A percentile compares a stretch with the other conserved stretches of the same genome.
Conservation (phyloP, 75 land plant species). For the Selaginella moellendorffii region DNA sequence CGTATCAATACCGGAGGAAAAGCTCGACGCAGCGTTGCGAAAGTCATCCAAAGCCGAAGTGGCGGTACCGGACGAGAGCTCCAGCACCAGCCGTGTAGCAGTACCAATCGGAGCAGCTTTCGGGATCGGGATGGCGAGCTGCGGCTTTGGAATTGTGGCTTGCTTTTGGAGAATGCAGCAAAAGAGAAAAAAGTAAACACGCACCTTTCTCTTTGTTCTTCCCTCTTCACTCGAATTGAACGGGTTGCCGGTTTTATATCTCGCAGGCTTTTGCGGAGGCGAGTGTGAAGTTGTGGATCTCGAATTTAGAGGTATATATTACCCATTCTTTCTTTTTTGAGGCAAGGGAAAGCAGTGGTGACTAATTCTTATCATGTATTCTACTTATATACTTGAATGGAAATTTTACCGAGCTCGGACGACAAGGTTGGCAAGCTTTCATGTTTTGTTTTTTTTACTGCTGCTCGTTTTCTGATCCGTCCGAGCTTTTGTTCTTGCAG, state of each 20-base stretch:
- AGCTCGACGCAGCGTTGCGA: too few relatives aligned
- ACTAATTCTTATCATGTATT: too few relatives aligned
- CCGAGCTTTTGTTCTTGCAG: background rate
- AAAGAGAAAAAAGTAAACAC: constrained; percentile 76
- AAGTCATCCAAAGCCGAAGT: constrained; percentile 29
- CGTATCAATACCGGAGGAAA: constrained; percentile 8
- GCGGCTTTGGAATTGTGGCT: constrained; percentile 72
- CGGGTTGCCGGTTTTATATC: too few relatives aligned
- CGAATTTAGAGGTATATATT: background rate
- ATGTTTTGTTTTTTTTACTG: too few relatives aligned
- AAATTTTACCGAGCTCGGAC: too few relatives aligned
- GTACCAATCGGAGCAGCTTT: constrained; percentile 82
- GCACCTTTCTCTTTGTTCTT: too few relatives aligned
- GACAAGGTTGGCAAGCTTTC: too few relatives aligned
- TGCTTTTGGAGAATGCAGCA: constrained; percentile 76
- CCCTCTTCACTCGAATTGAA: too few relatives aligned
- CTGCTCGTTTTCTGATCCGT: background rate
- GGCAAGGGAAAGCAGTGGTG: background rate
- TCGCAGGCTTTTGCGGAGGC: background rate
- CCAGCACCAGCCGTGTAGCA: constrained; percentile 35
- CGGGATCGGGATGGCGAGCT: constrained; percentile 79
- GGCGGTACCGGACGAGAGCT: constrained; percentile 37
- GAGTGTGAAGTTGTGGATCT: background rate
- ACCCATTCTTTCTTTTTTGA: background rate
- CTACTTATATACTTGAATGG: too few relatives aligned